phyloP scores from a whole-genome alignment of 768 basidiomycete genomes.

The Artomyces pyxidatus region DNA sequence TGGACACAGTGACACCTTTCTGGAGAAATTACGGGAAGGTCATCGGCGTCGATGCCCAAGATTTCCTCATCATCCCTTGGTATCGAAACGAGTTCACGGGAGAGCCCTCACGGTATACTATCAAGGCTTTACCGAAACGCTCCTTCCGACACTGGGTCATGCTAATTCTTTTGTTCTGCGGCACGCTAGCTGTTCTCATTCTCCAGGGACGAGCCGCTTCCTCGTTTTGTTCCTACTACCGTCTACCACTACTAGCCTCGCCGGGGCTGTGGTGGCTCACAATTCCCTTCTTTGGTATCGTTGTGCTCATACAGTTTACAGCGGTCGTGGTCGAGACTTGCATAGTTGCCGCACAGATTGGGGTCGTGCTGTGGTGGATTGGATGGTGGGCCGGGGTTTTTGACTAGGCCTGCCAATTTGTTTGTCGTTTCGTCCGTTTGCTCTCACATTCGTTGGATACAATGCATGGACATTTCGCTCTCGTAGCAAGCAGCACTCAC shows the following conservation, averaged over 20 bases:
- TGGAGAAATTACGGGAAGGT: constrained; percentile 78
- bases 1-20: constrained; percentile 71
- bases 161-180: constrained; percentile 42
- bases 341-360: constrained; percentile 50
- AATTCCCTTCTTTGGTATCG: constrained; percentile 57
- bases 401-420: constrained; percentile 21
- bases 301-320: constrained; percentile 58
- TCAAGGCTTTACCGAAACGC: constrained; percentile 49
- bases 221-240: constrained; percentile 44
- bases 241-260: constrained; percentile 49
- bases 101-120: constrained; percentile 58
- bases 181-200: constrained; percentile 39
- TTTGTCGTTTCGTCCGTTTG: background rate
- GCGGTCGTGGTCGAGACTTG: constrained; percentile 52
- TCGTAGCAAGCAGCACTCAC: constrained; percentile 2
- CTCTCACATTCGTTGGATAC: background rate
- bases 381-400: constrained; percentile 59
- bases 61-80: constrained; percentile 75
- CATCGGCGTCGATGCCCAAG: constrained; percentile 73
- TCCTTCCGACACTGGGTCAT: constrained; percentile 64
- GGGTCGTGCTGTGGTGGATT: constrained; percentile 63
- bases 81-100: constrained; percentile 83
- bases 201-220: constrained; percentile 54
- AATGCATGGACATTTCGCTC: background rate
- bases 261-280: constrained; percentile 55